These are phyloP conservation scores for Citrus sp. DNA, from an alignment of 345 rosid species.

Conservation along the genomic window DNA sequence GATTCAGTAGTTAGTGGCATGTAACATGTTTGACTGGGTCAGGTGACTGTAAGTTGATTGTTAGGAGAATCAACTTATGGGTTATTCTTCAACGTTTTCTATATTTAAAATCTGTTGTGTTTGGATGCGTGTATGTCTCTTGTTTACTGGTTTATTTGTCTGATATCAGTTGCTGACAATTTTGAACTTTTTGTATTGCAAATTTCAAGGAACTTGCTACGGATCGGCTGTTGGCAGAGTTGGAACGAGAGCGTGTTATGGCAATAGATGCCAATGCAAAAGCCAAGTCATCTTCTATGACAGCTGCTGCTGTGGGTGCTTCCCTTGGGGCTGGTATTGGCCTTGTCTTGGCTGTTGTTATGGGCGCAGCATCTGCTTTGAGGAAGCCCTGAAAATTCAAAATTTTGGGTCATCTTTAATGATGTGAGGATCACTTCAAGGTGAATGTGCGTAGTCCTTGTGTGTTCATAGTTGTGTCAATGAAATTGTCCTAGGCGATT, in stretches of 20 bases:
- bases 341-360: slow-evolving; percentile 83
- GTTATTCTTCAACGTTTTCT: neutral
- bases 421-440: neutral
- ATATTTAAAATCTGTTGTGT: neutral
- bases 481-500: slow-evolving; percentile 12
- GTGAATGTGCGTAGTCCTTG: neutral
- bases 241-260: slow-evolving; percentile 44
- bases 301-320: slow-evolving; percentile 93
- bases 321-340: slow-evolving; percentile 97
- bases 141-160: neutral
- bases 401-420: neutral
- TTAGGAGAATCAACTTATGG: neutral
- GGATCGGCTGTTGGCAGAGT: slow-evolving; percentile 54
- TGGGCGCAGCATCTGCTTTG: slow-evolving; percentile 96
- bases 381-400: slow-evolving; percentile 63
- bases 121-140: neutral
- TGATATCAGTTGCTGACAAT: neutral
- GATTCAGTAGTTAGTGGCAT: neutral
- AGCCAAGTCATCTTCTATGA: slow-evolving; percentile 57
- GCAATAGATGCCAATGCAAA: slow-evolving; percentile 35
- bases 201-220: slow-evolving; percentile 68
- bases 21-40: neutral
- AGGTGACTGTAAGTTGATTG: neutral
- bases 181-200: neutral
- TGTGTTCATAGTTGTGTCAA: slow-evolving; percentile 9